Evolutionary conservation across 768 basidiomycete genomes (phyloP).

Genomic region (Exsudoporus frostii): DNA sequence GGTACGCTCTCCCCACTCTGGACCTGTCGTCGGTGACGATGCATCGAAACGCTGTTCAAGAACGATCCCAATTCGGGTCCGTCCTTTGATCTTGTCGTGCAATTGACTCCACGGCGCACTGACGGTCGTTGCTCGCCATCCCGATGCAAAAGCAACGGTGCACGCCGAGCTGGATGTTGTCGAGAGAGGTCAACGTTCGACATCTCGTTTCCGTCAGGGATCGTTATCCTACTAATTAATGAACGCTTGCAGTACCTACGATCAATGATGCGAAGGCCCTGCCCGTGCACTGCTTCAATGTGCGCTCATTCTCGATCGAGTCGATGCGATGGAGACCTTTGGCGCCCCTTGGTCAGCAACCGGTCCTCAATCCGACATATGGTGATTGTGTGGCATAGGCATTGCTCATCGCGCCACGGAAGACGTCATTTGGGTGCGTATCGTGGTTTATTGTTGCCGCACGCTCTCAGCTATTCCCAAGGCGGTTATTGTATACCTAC

Average conservation of each 20-base stretch:
- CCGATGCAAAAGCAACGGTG: constrained; percentile 45
- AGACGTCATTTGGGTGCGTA: constrained; percentile 16
- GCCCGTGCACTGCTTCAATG: constrained; percentile 29
- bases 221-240: no score
- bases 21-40: not conserved
- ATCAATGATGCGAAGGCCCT: constrained; percentile 32
- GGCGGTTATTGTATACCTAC: constrained; percentile 17
- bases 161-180: constrained; percentile 52
- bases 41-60: not conserved
- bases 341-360: constrained; percentile 17
- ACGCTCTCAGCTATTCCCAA: constrained; percentile 1
- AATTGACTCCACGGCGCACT: constrained; percentile 12
- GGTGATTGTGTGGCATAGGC: not conserved
- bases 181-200: constrained; percentile 30
- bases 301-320: constrained; percentile 37
- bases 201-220: not conserved
- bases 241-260: constrained; percentile 29
- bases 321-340: constrained; percentile 35
- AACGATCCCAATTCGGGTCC: constrained; percentile 19
- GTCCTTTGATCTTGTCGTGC: not conserved
- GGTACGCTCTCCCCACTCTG: constrained; percentile 22
- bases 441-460: not conserved
- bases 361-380: not conserved
- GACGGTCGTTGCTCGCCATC: constrained; percentile 48
- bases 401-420: constrained; percentile 12